Evolutionary conservation across 768 basidiomycete species (phyloP).

Genomic region (Suillus variegatus): DNA sequence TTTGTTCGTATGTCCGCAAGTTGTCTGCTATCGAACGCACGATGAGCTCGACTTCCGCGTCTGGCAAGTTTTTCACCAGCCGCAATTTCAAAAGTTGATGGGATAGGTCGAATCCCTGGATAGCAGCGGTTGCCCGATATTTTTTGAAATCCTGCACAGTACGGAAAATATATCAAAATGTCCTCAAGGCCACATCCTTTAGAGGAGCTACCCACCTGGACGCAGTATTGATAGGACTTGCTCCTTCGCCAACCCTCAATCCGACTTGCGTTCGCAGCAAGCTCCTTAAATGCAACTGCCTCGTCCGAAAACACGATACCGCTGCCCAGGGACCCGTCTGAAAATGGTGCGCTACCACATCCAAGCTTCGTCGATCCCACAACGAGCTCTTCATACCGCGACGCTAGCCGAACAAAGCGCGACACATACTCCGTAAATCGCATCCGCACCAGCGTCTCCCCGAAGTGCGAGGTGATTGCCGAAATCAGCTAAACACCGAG

Average conservation of each 20-base stretch:
- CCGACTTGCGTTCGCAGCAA: slow-evolving; percentile 73
- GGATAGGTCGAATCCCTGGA: slow-evolving; percentile 79
- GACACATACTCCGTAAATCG: slow-evolving; percentile 88
- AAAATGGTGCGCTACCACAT: slow-evolving; percentile 59
- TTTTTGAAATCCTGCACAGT: slow-evolving; percentile 66
- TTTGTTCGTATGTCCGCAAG: slow-evolving; percentile 82
- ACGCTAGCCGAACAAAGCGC: slow-evolving; percentile 87
- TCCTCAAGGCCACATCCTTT: background rate
- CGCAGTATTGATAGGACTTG: slow-evolving; percentile 72
- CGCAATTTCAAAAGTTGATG: slow-evolving; percentile 88
- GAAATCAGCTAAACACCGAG: slow-evolving; percentile 61
- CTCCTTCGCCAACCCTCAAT: slow-evolving; percentile 95
- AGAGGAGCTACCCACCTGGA: slow-evolving; percentile 49
- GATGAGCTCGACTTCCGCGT: slow-evolving; percentile 74
- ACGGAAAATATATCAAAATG: background rate
- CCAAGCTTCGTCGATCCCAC: slow-evolving; percentile 75
- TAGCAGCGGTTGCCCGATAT: slow-evolving; percentile 50
- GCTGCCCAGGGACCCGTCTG: slow-evolving; percentile 59
- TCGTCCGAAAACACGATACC: slow-evolving; percentile 85
- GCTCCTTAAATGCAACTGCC: slow-evolving; percentile 59
- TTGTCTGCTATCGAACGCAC: slow-evolving; percentile 71
- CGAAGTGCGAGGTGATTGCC: slow-evolving; percentile 90
- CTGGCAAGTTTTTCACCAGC: slow-evolving; percentile 67
- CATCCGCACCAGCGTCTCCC: slow-evolving; percentile 84
- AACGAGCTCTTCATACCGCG: slow-evolving; percentile 87